Percentiles rank a stretch among this genome's conserved stretches.
phyloP scores from a whole-genome alignment of 768 basidiomycete species.

The Boletales sp. region DNA sequence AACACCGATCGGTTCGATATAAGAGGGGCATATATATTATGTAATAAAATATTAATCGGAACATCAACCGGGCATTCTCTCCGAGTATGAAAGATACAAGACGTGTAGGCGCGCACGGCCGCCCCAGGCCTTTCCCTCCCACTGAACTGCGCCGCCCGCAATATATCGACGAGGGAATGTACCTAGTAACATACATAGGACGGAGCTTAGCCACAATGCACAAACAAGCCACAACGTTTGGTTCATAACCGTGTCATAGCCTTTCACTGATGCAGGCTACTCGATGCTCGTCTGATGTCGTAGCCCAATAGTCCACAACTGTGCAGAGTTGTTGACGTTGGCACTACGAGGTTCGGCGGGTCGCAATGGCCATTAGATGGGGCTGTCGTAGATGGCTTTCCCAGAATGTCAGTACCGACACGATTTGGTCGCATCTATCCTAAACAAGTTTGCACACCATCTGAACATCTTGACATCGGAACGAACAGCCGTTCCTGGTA shows the following conservation, averaged over 20 bases:
- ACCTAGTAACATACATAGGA: not conserved
- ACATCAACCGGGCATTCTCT: too few species aligned
- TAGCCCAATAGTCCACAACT: conserved; percentile 21
- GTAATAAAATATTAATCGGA: conserved; percentile 3
- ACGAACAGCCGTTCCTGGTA: too few species aligned
- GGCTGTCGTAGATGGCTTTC: too few species aligned
- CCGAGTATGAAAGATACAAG: too few species aligned
- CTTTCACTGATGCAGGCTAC: not conserved
- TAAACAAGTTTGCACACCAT: too few species aligned
- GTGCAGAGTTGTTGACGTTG: conserved; percentile 3
- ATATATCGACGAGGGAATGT: not conserved
- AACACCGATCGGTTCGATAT: not conserved
- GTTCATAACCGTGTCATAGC: not conserved
- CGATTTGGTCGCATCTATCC: not conserved
- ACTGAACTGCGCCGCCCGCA: not conserved
- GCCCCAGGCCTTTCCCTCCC: not conserved
- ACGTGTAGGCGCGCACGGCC: not conserved
- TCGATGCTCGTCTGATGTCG: conserved; percentile 5
- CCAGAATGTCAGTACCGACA: too few species aligned
- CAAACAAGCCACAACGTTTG: conserved; percentile 8
- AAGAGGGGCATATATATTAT: conserved; percentile 7
- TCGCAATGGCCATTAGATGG: too few species aligned
- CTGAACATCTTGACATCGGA: too few species aligned
- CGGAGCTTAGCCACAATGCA: conserved; percentile 1
- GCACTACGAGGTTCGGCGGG: conserved; percentile 9